Evolutionary conservation across 371 early-diverging fungal genomes (phyloP).

Genomic region (Thermomucor indicae-seudaticae): DNA sequence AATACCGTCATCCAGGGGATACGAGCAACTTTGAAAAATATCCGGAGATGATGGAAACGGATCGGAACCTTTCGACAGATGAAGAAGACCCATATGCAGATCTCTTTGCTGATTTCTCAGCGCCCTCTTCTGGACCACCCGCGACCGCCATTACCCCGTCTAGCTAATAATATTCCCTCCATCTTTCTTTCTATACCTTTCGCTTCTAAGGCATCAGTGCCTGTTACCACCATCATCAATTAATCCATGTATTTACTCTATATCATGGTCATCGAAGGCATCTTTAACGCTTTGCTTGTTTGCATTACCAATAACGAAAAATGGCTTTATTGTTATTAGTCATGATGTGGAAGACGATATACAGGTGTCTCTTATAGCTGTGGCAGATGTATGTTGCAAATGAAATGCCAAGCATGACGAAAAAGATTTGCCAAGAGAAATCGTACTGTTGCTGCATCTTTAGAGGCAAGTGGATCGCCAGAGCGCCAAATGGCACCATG

Average conservation of each 20-base stretch:
- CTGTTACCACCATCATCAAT: background rate
- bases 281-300: too few relatives aligned
- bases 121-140: background rate
- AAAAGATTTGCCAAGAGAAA: background rate
- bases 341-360: background rate
- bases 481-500: too few relatives aligned
- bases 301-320: too few relatives aligned
- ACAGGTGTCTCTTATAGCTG: background rate
- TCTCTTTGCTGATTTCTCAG: slow-evolving; percentile 30
- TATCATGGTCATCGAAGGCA: too few relatives aligned
- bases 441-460: too few relatives aligned
- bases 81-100: slow-evolving; percentile 33
- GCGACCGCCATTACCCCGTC: background rate
- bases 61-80: slow-evolving; percentile 11
- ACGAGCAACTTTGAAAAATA: slow-evolving; percentile 70
- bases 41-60: slow-evolving; percentile 35
- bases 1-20: slow-evolving; percentile 27
- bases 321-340: background rate
- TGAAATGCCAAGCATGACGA: background rate
- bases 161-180: background rate
- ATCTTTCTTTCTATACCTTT: background rate
- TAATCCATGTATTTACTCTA: background rate
- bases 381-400: background rate
- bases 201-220: background rate
- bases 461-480: too few relatives aligned